Conservation (phyloP, 768 basidiomycete species). For the Pisolithus orientalis region DNA sequence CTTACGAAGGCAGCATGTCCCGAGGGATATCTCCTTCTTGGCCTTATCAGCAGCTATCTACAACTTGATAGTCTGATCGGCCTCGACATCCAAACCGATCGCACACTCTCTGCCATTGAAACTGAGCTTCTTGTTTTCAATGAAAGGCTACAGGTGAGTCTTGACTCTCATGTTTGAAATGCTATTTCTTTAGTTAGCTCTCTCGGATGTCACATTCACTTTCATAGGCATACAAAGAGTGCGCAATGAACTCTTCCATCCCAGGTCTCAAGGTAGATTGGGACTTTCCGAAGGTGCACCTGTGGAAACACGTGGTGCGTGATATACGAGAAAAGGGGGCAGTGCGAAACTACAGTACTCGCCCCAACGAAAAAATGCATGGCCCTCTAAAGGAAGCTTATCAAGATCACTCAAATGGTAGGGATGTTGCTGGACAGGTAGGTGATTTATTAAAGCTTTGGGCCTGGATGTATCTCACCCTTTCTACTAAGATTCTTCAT, state of each 20-base stretch:
- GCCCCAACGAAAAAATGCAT: constrained; percentile 10
- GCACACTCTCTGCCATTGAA: constrained; percentile 16
- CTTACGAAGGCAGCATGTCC: background rate
- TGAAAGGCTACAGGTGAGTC: constrained; percentile 16
- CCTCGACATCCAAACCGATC: constrained; percentile 26
- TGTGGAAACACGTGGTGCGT: constrained; percentile 23
- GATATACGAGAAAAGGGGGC: constrained; percentile 28
- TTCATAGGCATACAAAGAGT: no score
- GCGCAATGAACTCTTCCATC: background rate
- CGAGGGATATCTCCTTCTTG: constrained; percentile 21
- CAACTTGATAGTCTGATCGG: constrained; percentile 24
- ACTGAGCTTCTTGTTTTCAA: constrained; percentile 15
- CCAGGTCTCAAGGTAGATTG: constrained; percentile 21
- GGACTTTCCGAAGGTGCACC: constrained; percentile 33
- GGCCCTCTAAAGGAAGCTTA: constrained; percentile 9
- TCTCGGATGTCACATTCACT: no score
- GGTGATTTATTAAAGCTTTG: background rate
- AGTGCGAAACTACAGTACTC: constrained; percentile 25
- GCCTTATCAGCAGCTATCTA: constrained; percentile 25
- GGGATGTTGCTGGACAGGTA: constrained; percentile 28
- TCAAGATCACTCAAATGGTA: constrained; percentile 26
- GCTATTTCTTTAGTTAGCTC: no score
- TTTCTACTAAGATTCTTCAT: background rate
- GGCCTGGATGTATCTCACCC: background rate
- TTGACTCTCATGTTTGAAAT: background rate